Evolutionary conservation across 148 eudicot species (phyloP), one percentile per base, ranked within the genome.

Genomic region (Rhododendron mucronatum): DNA sequence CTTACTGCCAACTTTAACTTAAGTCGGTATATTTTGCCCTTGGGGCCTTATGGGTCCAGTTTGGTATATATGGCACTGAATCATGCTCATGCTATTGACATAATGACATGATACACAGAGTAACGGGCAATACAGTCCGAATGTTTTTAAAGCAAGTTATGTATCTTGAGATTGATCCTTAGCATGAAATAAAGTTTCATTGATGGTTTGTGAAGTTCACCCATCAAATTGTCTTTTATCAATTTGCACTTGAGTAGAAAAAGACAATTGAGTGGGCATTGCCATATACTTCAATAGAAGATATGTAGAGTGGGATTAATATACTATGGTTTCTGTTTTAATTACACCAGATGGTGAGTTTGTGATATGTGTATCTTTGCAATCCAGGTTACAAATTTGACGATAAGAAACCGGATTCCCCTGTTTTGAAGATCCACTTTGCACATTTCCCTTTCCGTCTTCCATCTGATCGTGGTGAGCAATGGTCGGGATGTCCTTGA

Each of bases 351-450:
- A 37, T 84, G 74, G n/a, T 37, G 21, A 30, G 20, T 35, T 63
- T 75, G 16, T 63, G 51, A 48, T 78, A 76, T 53, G n/a, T 82
- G 82, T 33, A 84, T 86, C 85, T 44, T 65, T 59, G 86, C 20
- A 71, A 71, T 71, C 86, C 96, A 96, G 99, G 97, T 78, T 96
- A 96, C 91, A 91, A 94, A 86, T 96, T 96, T 84, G 99, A 96
- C 77, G 93, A 96, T 85, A 94, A 91, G 87, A 95, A 95, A 81
- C 91, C 94, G 0, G 94, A 95, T 5, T 89, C 98, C 76, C 89
- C 96, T 9, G 87, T 87, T 73, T 55, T 96, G 84, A 91, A 81
- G 89, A 91, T 96, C 83, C 92, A 91, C 78, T 95, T 95, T 86
- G 99, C 98, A 28, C 95, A 96, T 88, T 96, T 96, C 84, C 99